These are phyloP conservation scores for Polychaeton citri DNA, from an alignment of 2,329 filamentous ascomycete genomes.

Conservation along the genomic window DNA sequence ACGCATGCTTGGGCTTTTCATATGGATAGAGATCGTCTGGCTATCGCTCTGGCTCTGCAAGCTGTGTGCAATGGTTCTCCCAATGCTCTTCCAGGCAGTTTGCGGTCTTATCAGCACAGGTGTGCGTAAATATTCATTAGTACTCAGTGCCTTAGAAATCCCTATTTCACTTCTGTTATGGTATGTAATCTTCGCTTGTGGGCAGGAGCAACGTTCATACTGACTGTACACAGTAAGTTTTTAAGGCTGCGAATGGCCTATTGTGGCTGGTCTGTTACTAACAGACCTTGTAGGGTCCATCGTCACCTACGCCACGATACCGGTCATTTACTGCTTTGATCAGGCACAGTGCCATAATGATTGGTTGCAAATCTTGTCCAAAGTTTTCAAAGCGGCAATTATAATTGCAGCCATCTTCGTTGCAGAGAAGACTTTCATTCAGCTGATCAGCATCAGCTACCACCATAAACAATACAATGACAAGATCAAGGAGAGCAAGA, in stretches of 20 bases:
- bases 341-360: conserved; percentile 8
- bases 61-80: conserved; percentile 47
- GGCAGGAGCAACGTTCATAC: too few species aligned
- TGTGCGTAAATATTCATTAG: conserved; percentile 55
- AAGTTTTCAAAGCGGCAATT: conserved; percentile 47
- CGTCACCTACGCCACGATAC: conserved; percentile 49
- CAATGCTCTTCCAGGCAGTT: conserved; percentile 53
- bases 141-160: conserved; percentile 51
- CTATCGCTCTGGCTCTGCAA: conserved; percentile 54
- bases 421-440: conserved; percentile 55
- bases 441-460: conserved; percentile 60
- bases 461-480: conserved; percentile 61
- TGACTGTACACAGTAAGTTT: too few species aligned
- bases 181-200: too few species aligned
- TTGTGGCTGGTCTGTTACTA: too few species aligned
- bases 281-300: too few species aligned
- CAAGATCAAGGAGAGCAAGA: conserved; percentile 66
- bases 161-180: conserved; percentile 57
- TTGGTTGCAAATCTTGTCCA: conserved; percentile 39
- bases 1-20: conserved; percentile 47
- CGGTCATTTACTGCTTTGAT: conserved; percentile 16
- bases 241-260: too few species aligned
- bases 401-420: conserved; percentile 52
- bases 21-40: conserved; percentile 59
- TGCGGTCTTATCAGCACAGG: conserved; percentile 56